Conservation (phyloP, 2,329 filamentous ascomycete genomes). For the Dendrostoma leiphaemia region DNA sequence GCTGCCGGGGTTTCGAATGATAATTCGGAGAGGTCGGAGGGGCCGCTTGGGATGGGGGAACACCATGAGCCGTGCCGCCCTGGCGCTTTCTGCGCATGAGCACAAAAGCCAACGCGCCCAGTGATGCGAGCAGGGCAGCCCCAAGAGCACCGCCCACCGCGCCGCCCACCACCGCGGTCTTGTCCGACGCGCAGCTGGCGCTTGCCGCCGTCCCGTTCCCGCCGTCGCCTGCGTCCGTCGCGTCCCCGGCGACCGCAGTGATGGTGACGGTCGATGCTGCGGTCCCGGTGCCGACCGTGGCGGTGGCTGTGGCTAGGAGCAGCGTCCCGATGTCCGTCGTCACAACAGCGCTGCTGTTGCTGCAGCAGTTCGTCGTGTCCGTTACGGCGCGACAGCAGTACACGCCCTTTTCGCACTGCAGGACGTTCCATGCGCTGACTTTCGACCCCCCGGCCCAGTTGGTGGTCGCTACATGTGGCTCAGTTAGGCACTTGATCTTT, state of each 20-base stretch:
- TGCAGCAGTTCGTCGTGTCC: constrained; percentile 20
- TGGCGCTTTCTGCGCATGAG: not conserved
- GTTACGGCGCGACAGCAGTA: constrained; percentile 21
- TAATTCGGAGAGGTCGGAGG: not conserved
- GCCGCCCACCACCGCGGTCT: constrained; percentile 22
- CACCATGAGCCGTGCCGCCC: not conserved
- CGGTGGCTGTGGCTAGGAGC: not conserved
- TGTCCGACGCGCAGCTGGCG: constrained; percentile 21
- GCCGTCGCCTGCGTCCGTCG: not conserved
- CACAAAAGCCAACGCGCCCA: constrained; percentile 20
- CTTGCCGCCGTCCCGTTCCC: not conserved
- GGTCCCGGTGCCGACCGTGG: not conserved
- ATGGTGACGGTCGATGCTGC: constrained; percentile 7
- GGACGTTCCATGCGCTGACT: constrained; percentile 15
- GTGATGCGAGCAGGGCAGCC: constrained; percentile 22
- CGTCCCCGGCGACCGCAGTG: not conserved
- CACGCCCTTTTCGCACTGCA: constrained; percentile 19
- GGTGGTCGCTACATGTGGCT: constrained; percentile 2
- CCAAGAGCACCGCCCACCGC: constrained; percentile 23
- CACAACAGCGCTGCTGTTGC: constrained; percentile 7
- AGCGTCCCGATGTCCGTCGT: constrained; percentile 15
- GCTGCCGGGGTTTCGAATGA: not conserved
- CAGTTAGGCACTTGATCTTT: no score
- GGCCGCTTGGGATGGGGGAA: not conserved
- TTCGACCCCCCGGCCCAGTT: constrained; percentile 13